Evolutionary conservation across 805 yeast species (phyloP), one percentile per base, ranked within the genome.

Genomic region (Komagataella ulmi): DNA sequence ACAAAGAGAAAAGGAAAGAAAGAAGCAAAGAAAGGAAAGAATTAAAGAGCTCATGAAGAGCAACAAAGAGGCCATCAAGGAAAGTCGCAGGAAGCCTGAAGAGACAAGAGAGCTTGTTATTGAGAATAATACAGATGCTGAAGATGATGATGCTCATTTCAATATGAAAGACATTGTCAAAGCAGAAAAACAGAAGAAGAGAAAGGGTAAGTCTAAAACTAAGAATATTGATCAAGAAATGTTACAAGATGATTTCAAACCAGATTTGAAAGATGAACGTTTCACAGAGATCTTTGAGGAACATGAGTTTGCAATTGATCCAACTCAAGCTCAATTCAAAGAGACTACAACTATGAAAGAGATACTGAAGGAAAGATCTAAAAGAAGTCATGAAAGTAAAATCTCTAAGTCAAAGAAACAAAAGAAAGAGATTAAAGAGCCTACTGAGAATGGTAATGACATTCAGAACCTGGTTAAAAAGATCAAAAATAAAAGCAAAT

Each of bases 221-320:
- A 70, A 68, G 58, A 74, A 68, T 63, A 73, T 74, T 45, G 82
- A 78, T 51, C 80, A 75, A 54, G 74, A 68, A 47, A 69, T 49
- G 69, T 65, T 24, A 52, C 54, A 66, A 44, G 54, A 48, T 2
- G 61, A 58, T 46, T 83, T 86, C 65, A 72, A 76, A 57, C 77
- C 89, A 47, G 89, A 88, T 60, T 77, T 87, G 60, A 71, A 73
- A 46, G 99, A 93, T 72, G 81, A 85, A 14, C 83, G 99, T 69
- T 93, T 93, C 72, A 75, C 75, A 48, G 95, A 85, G 57, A 73
- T 89, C 56, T 88, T 83, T 61, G 88, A 88, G 60, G 83, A 80
- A 55, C 96, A 87, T 56, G 93, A 85, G 55, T 93, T 80, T 67
- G 97, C 97, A 10, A 89, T 95, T 63, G 99, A 95, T 67, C 95